Evolutionary conservation across 1,284 basidiomycete genomes (phyloP), one percentile per base, ranked within the genome.

Genomic region (Phenoliferia sp.): DNA sequence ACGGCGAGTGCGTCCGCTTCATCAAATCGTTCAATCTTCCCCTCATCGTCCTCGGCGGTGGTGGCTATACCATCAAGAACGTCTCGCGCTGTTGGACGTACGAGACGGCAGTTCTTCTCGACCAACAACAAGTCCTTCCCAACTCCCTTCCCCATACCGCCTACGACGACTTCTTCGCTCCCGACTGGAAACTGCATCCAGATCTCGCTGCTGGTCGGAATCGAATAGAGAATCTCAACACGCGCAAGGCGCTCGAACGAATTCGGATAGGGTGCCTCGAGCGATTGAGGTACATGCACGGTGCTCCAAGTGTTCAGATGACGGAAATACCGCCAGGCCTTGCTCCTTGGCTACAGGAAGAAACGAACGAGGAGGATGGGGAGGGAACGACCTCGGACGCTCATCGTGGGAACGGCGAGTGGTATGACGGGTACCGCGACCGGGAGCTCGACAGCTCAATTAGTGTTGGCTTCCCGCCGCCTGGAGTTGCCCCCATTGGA

Each of bases 61-160:
- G 95, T 1, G 95, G 95, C 0, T 99, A 99, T 78, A 94, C 90
- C 2, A 90, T 73, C 69, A 91, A 92, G 77, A 96, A 95, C 75
- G 95, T 99, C 64, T 91, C 91, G 55, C 86, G 95, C n/a, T 98
- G 95, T 78, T 99, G 95, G 95, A 90, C 95, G 15, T 97, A 98
- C 82, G 95, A 99, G 80, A 99, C 96, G 0, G 88, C 92, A 6
- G 90, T 99, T 0, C 85, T 94, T n/a, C 88, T 94, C 32, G 90
- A 92, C 22, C 77, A 78, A 3, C 78, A 79, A 50, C 87, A 89
- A 0, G 81, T 85, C 22, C 85, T 99, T 17, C 88, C 93, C 0
- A 89, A 95, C 79, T 87, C 89, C 66, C 86, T 99, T 6, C 95
- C 95, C 0, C 81, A 82, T 15, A 98, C 94, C 9, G 87, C 91